Conservation (phyloP, 352 stramenopile species). For the Globisporangium spinosum region DNA sequence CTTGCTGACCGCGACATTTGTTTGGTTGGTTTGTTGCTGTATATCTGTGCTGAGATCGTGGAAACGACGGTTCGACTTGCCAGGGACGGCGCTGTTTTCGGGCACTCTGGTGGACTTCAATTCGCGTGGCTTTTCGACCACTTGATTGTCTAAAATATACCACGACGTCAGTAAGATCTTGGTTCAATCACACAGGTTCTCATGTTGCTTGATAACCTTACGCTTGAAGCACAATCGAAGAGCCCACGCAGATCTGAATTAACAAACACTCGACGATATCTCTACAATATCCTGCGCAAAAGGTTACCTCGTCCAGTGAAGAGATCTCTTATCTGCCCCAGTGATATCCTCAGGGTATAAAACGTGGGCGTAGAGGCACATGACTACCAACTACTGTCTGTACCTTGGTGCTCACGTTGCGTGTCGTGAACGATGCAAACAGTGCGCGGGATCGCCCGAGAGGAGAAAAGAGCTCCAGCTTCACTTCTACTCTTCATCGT, state of each 20-base stretch:
- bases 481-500: slow-evolving; percentile 24
- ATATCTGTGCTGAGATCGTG: background rate
- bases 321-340: background rate
- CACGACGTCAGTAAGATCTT: no score
- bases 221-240: background rate
- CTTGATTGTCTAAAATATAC: background rate
- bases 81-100: background rate
- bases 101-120: background rate
- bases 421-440: background rate
- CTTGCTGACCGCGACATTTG: background rate
- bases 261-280: background rate
- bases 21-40: background rate
- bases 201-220: background rate
- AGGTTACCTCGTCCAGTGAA: background rate
- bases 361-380: background rate
- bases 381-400: background rate
- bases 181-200: background rate
- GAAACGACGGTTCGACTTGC: background rate
- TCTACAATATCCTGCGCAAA: background rate
- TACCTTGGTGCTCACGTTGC: background rate
- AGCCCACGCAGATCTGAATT: background rate
- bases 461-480: background rate
- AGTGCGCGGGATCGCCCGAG: background rate
- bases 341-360: background rate
- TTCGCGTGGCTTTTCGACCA: background rate